phyloP scores from a whole-genome alignment of 2,329 filamentous ascomycete species.

The Ascochyta clinopodiicola region DNA sequence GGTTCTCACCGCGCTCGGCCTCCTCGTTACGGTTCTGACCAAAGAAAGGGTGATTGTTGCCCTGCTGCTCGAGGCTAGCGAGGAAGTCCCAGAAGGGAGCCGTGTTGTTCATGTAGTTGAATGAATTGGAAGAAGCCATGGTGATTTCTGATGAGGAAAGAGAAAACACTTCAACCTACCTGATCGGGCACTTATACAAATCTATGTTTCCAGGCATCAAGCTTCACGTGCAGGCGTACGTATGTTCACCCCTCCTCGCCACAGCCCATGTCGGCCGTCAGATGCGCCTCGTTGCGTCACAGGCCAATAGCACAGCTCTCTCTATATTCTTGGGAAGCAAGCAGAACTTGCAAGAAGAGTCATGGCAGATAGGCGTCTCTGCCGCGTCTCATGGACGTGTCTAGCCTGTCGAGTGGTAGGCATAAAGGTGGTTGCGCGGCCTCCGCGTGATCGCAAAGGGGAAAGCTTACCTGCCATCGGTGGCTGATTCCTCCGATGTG shows the following conservation, averaged over 20 bases:
- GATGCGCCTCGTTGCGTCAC: constrained; percentile 5
- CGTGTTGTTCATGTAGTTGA: constrained; percentile 59
- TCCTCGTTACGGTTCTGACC: constrained; percentile 42
- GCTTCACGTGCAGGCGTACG: constrained; percentile 39
- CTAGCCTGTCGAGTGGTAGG: constrained; percentile 25
- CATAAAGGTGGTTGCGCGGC: constrained; percentile 37
- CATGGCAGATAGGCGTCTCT: constrained; percentile 25
- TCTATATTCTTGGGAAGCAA: constrained; percentile 14
- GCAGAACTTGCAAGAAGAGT: constrained; percentile 33
- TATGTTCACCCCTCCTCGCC: constrained; percentile 34
- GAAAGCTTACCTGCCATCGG: constrained; percentile 22
- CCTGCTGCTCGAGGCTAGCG: constrained; percentile 57
- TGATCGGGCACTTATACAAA: constrained; percentile 35
- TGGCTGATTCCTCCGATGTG: constrained; percentile 30
- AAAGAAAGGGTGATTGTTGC: constrained; percentile 54
- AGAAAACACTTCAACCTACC: constrained; percentile 15
- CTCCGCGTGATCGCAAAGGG: constrained; percentile 17
- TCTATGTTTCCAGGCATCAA: constrained; percentile 34
- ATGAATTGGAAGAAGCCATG: constrained; percentile 60
- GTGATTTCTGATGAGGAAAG: constrained; percentile 18
- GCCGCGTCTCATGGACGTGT: constrained; percentile 25
- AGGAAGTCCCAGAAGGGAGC: constrained; percentile 65
- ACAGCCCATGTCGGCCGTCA: constrained; percentile 19
- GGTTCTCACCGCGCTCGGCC: constrained; percentile 31
- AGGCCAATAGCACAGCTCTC: constrained; percentile 29